Evolutionary conservation across 2,329 filamentous ascomycete species (phyloP), one percentile per base, ranked within the genome.

Genomic region (Penicillium sp.): DNA sequence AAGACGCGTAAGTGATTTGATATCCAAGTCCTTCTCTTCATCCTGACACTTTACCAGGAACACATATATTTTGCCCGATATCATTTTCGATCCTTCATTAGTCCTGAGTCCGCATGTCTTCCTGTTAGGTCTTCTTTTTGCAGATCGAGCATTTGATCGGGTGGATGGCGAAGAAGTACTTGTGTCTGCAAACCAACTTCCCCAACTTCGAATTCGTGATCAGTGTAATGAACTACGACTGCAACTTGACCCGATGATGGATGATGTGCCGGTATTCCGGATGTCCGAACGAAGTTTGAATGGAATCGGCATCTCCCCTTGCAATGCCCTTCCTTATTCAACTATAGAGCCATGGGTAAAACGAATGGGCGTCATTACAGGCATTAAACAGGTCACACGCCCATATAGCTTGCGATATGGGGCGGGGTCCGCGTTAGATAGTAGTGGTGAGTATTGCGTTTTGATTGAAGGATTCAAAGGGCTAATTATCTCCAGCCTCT

Each of bases 91-190:
- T 58, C 66, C 55, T 3, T 73, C 64, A 8, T 62, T 78, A 11
- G 59, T 76, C 9, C 68, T 77, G 19, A 77, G 69, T 56, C 67
- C 62, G 5, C 62, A 77, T 58, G 53, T 72, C n/a, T 71, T 69
- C 52, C 64, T 77, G 26, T 55, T 75, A 14, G 64, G 68, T n/a
- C 65, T 77, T 48, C 68, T 75, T 16, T 75, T 74, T 52, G 37
- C 57, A 27, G 56, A 56, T 27, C 37, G 45, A 46, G 48, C 48
- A 16, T 62, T 62, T 47, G 49, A 57, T 14, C 33, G 50, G 16
- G 52, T 63, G 33, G 39, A 52, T 33, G 45, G 48, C 9, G 48
- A 56, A 31, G 55, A 61, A 47, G 39, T 59, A 10, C 53, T 63
- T 27, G 44, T 55, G 11, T 60, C 49, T 43, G 55, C 56, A 47